Base-by-base conservation (phyloP, 202 grass and related monocot species). In the Bolboschoenoplectus hybrid region DNA sequence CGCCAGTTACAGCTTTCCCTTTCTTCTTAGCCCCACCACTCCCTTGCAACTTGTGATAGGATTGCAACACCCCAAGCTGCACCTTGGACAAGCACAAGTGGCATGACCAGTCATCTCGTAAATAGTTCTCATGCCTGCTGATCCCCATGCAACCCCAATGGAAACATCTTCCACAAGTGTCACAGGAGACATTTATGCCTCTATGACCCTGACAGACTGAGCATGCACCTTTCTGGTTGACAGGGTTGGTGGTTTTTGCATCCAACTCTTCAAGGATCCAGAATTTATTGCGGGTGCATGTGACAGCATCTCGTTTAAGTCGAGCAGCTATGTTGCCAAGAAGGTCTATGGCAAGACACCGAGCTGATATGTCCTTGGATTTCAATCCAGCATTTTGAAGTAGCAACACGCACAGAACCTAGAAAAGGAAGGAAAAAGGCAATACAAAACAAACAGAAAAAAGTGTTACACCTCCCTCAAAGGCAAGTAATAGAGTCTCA, bases 301-400 rank as follows among this genome's bases (percentile, higher is more conserved):
- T 89, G 16, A 91, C 90, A 83, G 93, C 89, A 90, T 97, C 97
- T 32, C 88, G 91, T 89, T 99, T 99, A 61, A 99, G 86, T 82
- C 93, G 92, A 80, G 97, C 89, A 86, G 97, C 97, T 85, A 99
- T 93, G 82, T 86, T 88, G 74, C 97, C 97, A 62, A 99, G 90
- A 88, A 99, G 87, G 53, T 99, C 97, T 89, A 99, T 95, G 87
- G 97, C 97, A 90, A 99, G 89, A 86, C 97, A 97, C 53, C 97
- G 97, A 65, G 87, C 97, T 84, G 92, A 89, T 77, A 85, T 89
- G 73, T 97, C 97, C 88, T 99, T 97, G 20, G 93, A 94, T 83
- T 97, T 90, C 87, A 99, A 92, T 52, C 97, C 93, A 85, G 90
- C 92, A 94, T 99, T 99, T 86, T 96, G 91, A 77, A 99, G 97